Evolutionary conservation across 1,284 basidiomycete species (phyloP).

Genomic region (Amylostereum areolatum): DNA sequence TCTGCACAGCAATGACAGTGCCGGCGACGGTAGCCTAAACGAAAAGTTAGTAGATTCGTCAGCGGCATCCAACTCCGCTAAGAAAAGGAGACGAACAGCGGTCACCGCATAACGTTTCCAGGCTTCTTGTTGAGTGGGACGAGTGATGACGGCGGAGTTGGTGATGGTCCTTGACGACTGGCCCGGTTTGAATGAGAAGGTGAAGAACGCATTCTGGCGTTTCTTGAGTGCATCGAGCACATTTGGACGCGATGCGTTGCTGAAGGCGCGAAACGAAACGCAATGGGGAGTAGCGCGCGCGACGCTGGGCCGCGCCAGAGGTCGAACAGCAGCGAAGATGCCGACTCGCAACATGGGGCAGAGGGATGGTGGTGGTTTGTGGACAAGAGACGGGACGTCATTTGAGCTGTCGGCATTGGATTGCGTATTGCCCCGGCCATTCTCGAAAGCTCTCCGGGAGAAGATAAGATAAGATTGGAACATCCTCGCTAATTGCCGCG

Average conservation of each 20-base stretch:
- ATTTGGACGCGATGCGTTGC: slow-evolving; percentile 23
- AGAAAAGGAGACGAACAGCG: slow-evolving; percentile 29
- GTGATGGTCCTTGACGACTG: slow-evolving; percentile 28
- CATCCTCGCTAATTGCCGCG: too few relatives aligned
- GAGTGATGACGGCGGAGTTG: slow-evolving; percentile 35
- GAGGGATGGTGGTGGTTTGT: background rate
- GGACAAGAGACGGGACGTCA: too few relatives aligned
- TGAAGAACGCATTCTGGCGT: slow-evolving; percentile 13
- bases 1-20: slow-evolving; percentile 57
- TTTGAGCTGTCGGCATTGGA: too few relatives aligned
- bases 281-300: slow-evolving; percentile 12
- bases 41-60: slow-evolving; percentile 1
- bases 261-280: slow-evolving; percentile 21
- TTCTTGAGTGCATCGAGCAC: slow-evolving; percentile 23
- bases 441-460: too few relatives aligned
- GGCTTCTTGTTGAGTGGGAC: slow-evolving; percentile 31
- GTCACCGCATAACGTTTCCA: slow-evolving; percentile 48
- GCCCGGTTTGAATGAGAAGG: slow-evolving; percentile 15
- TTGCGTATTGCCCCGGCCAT: too few relatives aligned
- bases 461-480: too few relatives aligned
- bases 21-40: slow-evolving; percentile 62
- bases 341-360: slow-evolving; percentile 27
- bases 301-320: slow-evolving; percentile 15
- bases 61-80: background rate
- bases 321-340: slow-evolving; percentile 19